These are phyloP conservation scores for Aechmea fasciata DNA, from an alignment of 176 grass and related monocot genomes.

Conservation along the genomic window DNA sequence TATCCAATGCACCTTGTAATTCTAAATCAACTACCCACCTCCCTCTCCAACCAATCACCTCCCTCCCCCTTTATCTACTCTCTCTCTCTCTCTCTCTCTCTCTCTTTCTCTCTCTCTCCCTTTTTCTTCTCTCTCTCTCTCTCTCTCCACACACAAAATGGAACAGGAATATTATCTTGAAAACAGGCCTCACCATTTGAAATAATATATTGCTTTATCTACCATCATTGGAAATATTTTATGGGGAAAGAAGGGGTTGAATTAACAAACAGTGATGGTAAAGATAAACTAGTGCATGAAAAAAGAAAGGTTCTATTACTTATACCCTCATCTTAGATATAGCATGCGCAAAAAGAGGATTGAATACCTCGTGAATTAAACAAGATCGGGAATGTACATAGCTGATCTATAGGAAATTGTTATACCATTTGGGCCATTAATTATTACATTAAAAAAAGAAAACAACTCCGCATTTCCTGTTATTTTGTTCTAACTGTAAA, in stretches of 20 bases:
- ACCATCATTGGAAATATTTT: background rate
- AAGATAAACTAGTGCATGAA: background rate
- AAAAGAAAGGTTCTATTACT: background rate
- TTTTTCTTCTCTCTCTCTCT: background rate
- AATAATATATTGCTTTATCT: background rate
- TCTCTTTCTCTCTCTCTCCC: background rate
- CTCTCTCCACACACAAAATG: background rate
- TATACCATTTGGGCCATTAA: too few species aligned
- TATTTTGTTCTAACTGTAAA: too few species aligned
- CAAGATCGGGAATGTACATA: too few species aligned
- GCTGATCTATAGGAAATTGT: too few species aligned
- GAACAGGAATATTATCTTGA: slow-evolving; percentile 3
- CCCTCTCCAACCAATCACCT: slow-evolving; percentile 38
- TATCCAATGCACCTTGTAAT: slow-evolving; percentile 46
- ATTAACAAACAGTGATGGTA: background rate
- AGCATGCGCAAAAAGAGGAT: too few species aligned
- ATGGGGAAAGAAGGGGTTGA: background rate
- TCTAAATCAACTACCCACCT: slow-evolving; percentile 48
- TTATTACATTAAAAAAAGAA: too few species aligned
- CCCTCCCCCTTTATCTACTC: background rate
- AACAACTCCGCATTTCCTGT: too few species aligned
- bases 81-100: background rate
- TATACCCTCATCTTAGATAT: background rate
- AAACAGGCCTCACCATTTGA: background rate
- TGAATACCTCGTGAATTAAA: too few species aligned